Conservation (phyloP, 2,329 filamentous ascomycete species). For the Neofusicoccum laricinum region DNA sequence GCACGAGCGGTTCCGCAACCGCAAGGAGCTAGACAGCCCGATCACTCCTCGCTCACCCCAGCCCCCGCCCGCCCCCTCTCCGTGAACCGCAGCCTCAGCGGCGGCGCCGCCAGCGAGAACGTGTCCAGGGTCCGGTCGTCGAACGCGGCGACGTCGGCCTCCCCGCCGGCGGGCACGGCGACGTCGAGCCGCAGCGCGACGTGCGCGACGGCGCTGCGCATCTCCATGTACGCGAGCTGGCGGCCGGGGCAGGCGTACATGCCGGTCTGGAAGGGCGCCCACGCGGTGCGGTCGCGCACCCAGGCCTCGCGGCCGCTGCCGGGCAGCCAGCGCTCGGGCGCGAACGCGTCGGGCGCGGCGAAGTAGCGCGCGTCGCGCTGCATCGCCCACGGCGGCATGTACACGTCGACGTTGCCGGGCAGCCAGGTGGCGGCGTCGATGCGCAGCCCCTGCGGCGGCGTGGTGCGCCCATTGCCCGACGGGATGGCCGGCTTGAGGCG, state of each 20-base stretch:
- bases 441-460: conserved; percentile 34
- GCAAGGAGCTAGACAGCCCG: no score
- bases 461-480: conserved; percentile 35
- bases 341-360: conserved; percentile 23
- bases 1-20: no score
- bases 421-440: conserved; percentile 35
- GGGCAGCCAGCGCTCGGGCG: conserved; percentile 30
- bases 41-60: no score
- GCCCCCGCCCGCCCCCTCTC: background rate
- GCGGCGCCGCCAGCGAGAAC: conserved; percentile 18
- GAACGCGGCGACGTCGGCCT: conserved; percentile 27
- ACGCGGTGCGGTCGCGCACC: conserved; percentile 25
- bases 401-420: conserved; percentile 28
- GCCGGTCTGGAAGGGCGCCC: conserved; percentile 27
- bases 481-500: conserved; percentile 39
- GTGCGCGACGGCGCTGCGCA: conserved; percentile 61
- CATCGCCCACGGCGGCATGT: conserved; percentile 27
- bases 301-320: conserved; percentile 29
- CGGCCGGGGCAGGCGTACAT: conserved; percentile 72
- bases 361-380: conserved; percentile 23
- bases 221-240: conserved; percentile 64
- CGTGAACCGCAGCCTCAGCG: background rate
- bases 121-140: conserved; percentile 34
- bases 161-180: conserved; percentile 34
- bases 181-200: conserved; percentile 62